Evolutionary conservation across 2,329 filamentous ascomycete species (phyloP), one percentile per base, ranked within the genome.

Genomic region (Venturia effusa): DNA sequence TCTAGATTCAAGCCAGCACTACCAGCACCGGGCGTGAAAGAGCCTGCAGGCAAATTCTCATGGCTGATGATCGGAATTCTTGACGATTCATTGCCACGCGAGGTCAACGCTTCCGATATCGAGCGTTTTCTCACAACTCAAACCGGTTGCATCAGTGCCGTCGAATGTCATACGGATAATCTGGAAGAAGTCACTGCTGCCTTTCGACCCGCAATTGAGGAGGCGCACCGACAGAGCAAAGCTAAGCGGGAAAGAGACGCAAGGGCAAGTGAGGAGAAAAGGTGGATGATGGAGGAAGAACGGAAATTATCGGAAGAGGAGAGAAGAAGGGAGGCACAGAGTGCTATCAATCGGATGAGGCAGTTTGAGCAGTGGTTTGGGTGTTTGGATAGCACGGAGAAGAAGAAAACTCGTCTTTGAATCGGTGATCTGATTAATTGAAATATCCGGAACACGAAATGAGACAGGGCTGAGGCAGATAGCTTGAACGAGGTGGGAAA

Each of bases 281-380:
- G 30, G 51, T 57, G 51, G 51, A 57, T 57, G 51, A 1, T 57
- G 51, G 51, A 57, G 51, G 51, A 57, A 19, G 51, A 57, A 22
- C 27, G 30, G 8, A 57, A 57, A 6, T 32, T 57, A 6, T 57
- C 51, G 19, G 51, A 57, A n/a, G 51, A 57, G 51, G 51, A 57
- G 27, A 57, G 51, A n/a, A n/a, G 51, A 30, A 34, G 51, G 51
- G 51, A 57, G 27, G 51, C 51, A 6, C 51, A 57, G 51, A 57
- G 30, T 57, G 51, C 51, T 4, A 57, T 57, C 7, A 57, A 57
- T 34, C 27, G 51, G 19, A 57, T 57, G 51, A 57, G 51, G 34
- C 51, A 57, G 51, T 57, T 57, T 34, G 51, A 57, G 19, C 51
- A 57, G 15, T 57, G 51, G 51, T 57, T 57, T n/a, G 51, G 51